Percentiles rank a stretch among this genome's conserved stretches.
Evolutionary conservation across 225 moss, liverwort and hornwort species (phyloP).

Genomic region (Thuidium tamariscinum): DNA sequence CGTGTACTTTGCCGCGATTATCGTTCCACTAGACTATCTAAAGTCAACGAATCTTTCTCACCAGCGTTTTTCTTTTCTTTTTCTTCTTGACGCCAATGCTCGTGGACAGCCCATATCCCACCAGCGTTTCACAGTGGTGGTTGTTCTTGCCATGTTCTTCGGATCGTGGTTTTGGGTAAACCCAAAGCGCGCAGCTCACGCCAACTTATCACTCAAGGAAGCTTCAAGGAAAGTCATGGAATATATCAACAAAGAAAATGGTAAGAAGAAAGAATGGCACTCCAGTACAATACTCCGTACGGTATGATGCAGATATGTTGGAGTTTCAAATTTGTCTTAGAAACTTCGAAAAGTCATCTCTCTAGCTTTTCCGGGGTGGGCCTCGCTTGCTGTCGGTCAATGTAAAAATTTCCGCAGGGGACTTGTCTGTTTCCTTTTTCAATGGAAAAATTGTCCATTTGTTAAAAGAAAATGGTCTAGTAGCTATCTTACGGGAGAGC

Average conservation of each 20-base stretch:
- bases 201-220: too few species aligned
- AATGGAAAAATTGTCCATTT: too few species aligned
- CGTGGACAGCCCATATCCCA: too few species aligned
- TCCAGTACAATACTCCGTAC: neutral
- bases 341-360: neutral
- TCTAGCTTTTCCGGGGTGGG: too few species aligned
- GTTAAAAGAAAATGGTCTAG: too few species aligned
- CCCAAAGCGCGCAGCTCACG: neutral
- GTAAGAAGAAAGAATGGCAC: too few species aligned
- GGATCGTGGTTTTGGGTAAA: neutral
- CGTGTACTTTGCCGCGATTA: neutral
- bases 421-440: too few species aligned
- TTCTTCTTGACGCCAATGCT: too few species aligned
- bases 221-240: neutral
- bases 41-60: neutral
- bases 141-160: neutral
- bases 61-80: too few species aligned
- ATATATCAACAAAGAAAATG: neutral
- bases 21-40: too few species aligned
- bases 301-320: neutral
- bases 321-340: neutral
- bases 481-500: neutral
- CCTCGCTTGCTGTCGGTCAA: too few species aligned
- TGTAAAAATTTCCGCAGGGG: too few species aligned
- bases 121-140: neutral